Conservation (phyloP, 805 yeast species). For the Kazachstania taianensis region DNA sequence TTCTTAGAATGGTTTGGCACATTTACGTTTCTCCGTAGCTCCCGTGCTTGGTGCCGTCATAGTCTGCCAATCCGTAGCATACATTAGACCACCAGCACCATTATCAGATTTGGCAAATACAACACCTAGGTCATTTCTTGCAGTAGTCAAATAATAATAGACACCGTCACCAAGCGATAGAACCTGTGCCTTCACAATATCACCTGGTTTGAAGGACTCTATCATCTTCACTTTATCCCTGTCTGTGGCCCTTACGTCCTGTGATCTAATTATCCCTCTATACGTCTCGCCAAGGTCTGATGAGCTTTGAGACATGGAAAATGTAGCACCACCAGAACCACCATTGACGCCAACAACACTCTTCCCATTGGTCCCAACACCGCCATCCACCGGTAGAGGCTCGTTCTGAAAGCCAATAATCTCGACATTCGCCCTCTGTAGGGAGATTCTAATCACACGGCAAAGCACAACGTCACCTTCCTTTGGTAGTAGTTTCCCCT, state of each 20-base stretch:
- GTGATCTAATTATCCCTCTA: slow-evolving; percentile 75
- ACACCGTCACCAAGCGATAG: slow-evolving; percentile 87
- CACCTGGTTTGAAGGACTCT: slow-evolving; percentile 84
- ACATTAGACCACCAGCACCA: slow-evolving; percentile 68
- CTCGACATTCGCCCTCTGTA: slow-evolving; percentile 68
- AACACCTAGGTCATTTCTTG: slow-evolving; percentile 87
- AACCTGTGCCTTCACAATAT: slow-evolving; percentile 74
- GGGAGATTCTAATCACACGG: slow-evolving; percentile 54
- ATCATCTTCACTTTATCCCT: slow-evolving; percentile 74
- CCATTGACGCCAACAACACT: slow-evolving; percentile 37
- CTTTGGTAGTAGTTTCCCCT: slow-evolving; percentile 38
- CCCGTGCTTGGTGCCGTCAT: slow-evolving; percentile 79
- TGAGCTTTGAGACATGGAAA: slow-evolving; percentile 38
- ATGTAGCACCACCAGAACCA: slow-evolving; percentile 43
- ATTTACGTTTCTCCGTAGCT: slow-evolving; percentile 65
- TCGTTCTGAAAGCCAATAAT: slow-evolving; percentile 60
- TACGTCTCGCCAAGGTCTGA: slow-evolving; percentile 79
- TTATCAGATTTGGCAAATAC: slow-evolving; percentile 65
- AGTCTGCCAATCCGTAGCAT: slow-evolving; percentile 91
- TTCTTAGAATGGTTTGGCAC: slow-evolving; percentile 72
- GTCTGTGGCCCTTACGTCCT: slow-evolving; percentile 85
- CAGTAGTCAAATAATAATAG: slow-evolving; percentile 81
- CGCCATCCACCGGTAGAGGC: slow-evolving; percentile 48
- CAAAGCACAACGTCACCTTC: slow-evolving; percentile 80
- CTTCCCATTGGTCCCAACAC: slow-evolving; percentile 50